Percentiles rank a stretch among this genome's conserved stretches.
These are phyloP conservation scores for Mrakia gelida DNA, from an alignment of 768 basidiomycete genomes.

Conservation along the genomic window DNA sequence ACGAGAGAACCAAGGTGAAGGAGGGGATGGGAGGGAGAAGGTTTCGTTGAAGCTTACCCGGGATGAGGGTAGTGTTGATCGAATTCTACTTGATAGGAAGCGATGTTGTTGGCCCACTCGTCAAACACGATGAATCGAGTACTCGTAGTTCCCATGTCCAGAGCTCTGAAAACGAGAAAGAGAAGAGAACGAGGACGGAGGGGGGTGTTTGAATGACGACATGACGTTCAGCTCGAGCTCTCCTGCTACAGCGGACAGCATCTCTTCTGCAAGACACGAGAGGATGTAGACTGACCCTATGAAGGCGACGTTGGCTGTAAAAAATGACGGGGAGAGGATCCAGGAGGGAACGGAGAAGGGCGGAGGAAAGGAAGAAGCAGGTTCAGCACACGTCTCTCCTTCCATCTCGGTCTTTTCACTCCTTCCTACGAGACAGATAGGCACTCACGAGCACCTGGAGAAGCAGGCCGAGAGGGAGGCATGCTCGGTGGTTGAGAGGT, in stretches of 20 bases:
- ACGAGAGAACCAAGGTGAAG: background rate
- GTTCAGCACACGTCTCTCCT: background rate
- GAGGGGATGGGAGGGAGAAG: no score
- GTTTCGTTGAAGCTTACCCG: slow-evolving; percentile 23
- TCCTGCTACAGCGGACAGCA: background rate
- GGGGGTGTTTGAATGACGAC: background rate
- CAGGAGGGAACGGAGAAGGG: background rate
- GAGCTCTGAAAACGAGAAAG: slow-evolving; percentile 15
- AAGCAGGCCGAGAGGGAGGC: background rate
- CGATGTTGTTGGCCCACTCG: slow-evolving; percentile 31
- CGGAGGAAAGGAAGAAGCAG: background rate
- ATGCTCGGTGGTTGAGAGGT: background rate
- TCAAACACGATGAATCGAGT: slow-evolving; percentile 33
- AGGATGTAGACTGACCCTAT: background rate
- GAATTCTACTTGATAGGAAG: slow-evolving; percentile 32
- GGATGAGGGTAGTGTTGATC: slow-evolving; percentile 32
- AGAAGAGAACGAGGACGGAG: background rate
- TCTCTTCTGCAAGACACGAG: background rate
- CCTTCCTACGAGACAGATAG: background rate
- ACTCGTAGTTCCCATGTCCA: slow-evolving; percentile 31
- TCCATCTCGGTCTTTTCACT: background rate
- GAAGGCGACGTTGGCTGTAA: slow-evolving; percentile 17
- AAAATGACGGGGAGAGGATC: background rate
- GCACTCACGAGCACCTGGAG: background rate
- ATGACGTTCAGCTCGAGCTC: background rate